Conservation (phyloP, 2,329 filamentous ascomycete species). For the Myriosclerotinia scirpicola region DNA sequence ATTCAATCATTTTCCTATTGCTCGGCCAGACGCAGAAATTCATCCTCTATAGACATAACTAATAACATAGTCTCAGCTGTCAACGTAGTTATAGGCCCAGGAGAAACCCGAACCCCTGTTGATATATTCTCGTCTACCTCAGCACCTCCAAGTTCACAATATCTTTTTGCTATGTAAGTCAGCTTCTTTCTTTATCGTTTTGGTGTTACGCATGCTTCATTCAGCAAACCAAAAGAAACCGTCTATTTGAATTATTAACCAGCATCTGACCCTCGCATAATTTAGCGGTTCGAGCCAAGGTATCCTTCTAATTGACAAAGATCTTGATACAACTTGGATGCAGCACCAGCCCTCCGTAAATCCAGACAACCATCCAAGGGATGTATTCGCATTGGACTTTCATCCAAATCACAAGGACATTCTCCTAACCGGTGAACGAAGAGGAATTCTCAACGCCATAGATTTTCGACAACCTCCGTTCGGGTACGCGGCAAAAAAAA, state of each 20-base stretch:
- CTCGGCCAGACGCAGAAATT: not conserved
- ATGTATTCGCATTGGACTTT: slow-evolving; percentile 52
- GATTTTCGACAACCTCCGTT: slow-evolving; percentile 40
- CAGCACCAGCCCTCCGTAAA: not conserved
- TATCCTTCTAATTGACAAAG: slow-evolving; percentile 15
- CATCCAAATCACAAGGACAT: slow-evolving; percentile 47
- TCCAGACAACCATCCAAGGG: slow-evolving; percentile 37
- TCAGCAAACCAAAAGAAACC: not conserved
- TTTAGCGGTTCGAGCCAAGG: slow-evolving; percentile 18
- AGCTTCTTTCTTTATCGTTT: no score
- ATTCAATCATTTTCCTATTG: not conserved
- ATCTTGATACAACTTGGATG: slow-evolving; percentile 15
- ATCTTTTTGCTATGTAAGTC: slow-evolving; percentile 18
- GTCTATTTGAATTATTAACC: not conserved
- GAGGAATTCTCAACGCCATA: slow-evolving; percentile 41
- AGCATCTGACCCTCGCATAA: not conserved
- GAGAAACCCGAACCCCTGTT: not conserved
- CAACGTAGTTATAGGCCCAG: slow-evolving; percentile 7
- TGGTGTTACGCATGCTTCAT: not conserved
- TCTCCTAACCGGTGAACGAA: slow-evolving; percentile 53
- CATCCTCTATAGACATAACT: not conserved
- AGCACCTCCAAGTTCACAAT: slow-evolving; percentile 4
- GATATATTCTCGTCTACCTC: slow-evolving; percentile 13
- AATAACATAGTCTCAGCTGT: not conserved
- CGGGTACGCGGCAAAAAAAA: slow-evolving; percentile 26